These are phyloP conservation scores for Solanum bulbocastanum DNA, from an alignment of 257 asterid species.

Conservation along the genomic window DNA sequence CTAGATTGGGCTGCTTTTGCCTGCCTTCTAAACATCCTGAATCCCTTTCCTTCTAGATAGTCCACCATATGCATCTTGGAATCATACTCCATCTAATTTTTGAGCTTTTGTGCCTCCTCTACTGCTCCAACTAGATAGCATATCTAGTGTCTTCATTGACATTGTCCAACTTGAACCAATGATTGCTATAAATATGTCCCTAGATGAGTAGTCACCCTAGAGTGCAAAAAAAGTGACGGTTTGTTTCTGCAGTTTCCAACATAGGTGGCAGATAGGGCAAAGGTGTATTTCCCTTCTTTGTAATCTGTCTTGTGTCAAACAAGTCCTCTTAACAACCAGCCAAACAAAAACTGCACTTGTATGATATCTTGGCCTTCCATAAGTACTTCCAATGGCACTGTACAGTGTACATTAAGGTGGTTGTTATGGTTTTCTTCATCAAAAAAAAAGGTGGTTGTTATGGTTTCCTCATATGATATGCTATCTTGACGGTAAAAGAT, in stretches of 20 bases:
- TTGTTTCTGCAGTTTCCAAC: neutral
- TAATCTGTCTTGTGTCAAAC: neutral
- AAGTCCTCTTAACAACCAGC: neutral
- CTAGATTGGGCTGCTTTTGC: too few relatives aligned
- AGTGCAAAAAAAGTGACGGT: neutral
- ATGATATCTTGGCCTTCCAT: neutral
- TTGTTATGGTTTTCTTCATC: neutral
- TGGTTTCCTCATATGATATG: neutral
- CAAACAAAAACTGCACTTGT: neutral
- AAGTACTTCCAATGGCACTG: neutral
- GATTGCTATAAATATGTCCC: neutral
- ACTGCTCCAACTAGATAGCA: too few relatives aligned
- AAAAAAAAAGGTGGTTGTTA: neutral
- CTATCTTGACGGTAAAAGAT: neutral
- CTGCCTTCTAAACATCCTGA: too few relatives aligned
- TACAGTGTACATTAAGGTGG: neutral
- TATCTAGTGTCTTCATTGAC: neutral
- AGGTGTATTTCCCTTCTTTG: neutral
- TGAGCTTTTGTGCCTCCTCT: too few relatives aligned
- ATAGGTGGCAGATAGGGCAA: neutral
- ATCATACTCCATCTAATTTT: too few relatives aligned
- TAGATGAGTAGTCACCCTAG: neutral
- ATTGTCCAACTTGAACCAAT: neutral
- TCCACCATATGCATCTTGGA: too few relatives aligned
- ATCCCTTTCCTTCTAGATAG: too few relatives aligned